phyloP scores from a whole-genome alignment of 352 stramenopile genomes.

The Globisporangium radiosum region DNA sequence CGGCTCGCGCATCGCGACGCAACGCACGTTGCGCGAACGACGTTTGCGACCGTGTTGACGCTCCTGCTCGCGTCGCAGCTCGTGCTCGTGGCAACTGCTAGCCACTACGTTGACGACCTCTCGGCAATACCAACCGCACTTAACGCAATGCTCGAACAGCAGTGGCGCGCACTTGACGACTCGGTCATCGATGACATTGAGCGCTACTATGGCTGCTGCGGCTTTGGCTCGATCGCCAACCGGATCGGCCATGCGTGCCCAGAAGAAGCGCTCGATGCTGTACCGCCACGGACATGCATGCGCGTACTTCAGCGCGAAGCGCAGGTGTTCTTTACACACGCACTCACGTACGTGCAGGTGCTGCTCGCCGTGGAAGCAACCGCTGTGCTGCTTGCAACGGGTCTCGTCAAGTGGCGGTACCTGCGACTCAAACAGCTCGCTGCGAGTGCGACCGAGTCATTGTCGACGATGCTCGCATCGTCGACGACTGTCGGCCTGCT shows the following conservation, averaged over 20 bases:
- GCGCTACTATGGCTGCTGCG: constrained; percentile 41
- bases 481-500: constrained; percentile 24
- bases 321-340: constrained; percentile 22
- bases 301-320: constrained; percentile 20
- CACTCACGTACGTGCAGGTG: constrained; percentile 31
- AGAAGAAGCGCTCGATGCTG: constrained; percentile 35
- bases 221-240: constrained; percentile 32
- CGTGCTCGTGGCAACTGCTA: constrained; percentile 24
- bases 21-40: constrained; percentile 20
- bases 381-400: constrained; percentile 31
- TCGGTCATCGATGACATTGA: constrained; percentile 25
- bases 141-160: constrained; percentile 12
- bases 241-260: constrained; percentile 22
- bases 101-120: constrained; percentile 38
- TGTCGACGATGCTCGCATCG: constrained; percentile 25
- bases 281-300: constrained; percentile 33
- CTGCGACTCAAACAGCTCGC: constrained; percentile 32
- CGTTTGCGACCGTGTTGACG: constrained; percentile 25
- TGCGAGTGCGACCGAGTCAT: constrained; percentile 7
- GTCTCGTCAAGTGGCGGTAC: constrained; percentile 43
- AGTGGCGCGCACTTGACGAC: constrained; percentile 23
- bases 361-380: constrained; percentile 29
- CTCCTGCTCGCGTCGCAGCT: constrained; percentile 27
- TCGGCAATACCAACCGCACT: constrained; percentile 22
- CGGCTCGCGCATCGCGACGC: constrained; percentile 17